Evolutionary conservation across 2,329 filamentous ascomycete species (phyloP).

Genomic region (Fusarium pseudocircinatum): DNA sequence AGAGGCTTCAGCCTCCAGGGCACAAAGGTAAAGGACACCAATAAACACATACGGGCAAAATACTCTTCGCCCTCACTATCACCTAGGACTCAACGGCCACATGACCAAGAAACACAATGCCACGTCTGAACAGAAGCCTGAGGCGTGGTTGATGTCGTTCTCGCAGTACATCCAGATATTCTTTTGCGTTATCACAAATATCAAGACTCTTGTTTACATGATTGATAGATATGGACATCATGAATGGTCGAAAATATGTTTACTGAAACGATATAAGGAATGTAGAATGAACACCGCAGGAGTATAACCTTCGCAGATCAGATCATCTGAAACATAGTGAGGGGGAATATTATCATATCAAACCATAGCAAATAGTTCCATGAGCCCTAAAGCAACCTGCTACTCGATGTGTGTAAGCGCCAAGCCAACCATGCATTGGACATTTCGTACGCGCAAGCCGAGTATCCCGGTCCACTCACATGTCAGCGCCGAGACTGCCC

Average conservation of each 20-base stretch:
- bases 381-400: background rate
- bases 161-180: too few relatives aligned
- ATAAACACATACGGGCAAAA: too few relatives aligned
- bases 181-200: too few relatives aligned
- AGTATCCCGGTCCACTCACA: slow-evolving; percentile 3
- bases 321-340: background rate
- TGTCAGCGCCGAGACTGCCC: background rate
- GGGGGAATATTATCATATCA: background rate
- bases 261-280: background rate
- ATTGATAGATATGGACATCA: background rate
- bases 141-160: too few relatives aligned
- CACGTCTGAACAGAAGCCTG: too few relatives aligned
- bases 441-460: slow-evolving; percentile 8
- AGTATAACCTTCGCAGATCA: background rate
- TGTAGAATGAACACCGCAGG: background rate
- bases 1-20: too few relatives aligned
- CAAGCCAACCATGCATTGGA: slow-evolving; percentile 8
- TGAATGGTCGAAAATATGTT: fast-evolving
- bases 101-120: background rate
- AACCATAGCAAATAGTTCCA: background rate
- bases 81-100: too few relatives aligned
- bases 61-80: too few relatives aligned
- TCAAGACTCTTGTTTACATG: too few relatives aligned
- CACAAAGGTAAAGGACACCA: too few relatives aligned
- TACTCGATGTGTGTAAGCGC: background rate